phyloP scores from a whole-genome alignment of 2,329 filamentous ascomycete genomes.

The Trichoderma koningii region DNA sequence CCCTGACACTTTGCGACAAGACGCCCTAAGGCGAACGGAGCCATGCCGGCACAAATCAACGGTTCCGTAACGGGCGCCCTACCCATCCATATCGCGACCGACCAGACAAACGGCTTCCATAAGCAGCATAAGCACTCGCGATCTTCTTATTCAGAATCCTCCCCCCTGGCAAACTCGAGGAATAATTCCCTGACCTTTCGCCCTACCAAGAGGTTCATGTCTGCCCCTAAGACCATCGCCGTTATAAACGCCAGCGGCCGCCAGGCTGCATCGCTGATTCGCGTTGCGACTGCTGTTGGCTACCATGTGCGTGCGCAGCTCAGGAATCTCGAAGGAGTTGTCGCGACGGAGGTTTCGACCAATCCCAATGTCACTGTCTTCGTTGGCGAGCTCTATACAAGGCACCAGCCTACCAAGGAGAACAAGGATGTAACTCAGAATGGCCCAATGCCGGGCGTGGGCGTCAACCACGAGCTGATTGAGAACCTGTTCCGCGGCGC shows the following conservation, averaged over 20 bases:
- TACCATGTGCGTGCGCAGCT: conserved; percentile 93
- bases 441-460: conserved; percentile 62
- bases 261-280: conserved; percentile 92
- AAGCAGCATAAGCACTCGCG: conserved; percentile 62
- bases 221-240: conserved; percentile 76
- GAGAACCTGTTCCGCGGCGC: conserved; percentile 78
- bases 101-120: conserved; percentile 41
- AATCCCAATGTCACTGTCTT: conserved; percentile 74
- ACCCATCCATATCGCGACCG: conserved; percentile 43
- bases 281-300: conserved; percentile 89
- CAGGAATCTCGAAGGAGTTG: conserved; percentile 80
- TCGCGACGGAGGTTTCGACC: conserved; percentile 80
- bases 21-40: conserved; percentile 25
- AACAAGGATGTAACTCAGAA: conserved; percentile 67
- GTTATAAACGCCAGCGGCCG: conserved; percentile 95
- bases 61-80: conserved; percentile 43
- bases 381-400: conserved; percentile 64
- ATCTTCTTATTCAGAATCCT: conserved; percentile 63
- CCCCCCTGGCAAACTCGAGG: conserved; percentile 55
- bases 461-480: conserved; percentile 73
- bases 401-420: conserved; percentile 52
- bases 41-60: conserved; percentile 46
- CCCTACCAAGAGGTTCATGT: conserved; percentile 60
- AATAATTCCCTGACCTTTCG: conserved; percentile 65
- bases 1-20: conserved; percentile 27